These are phyloP conservation scores for Kodamaea kaohsiungensis DNA, from an alignment of 805 yeast genomes.

Conservation along the genomic window DNA sequence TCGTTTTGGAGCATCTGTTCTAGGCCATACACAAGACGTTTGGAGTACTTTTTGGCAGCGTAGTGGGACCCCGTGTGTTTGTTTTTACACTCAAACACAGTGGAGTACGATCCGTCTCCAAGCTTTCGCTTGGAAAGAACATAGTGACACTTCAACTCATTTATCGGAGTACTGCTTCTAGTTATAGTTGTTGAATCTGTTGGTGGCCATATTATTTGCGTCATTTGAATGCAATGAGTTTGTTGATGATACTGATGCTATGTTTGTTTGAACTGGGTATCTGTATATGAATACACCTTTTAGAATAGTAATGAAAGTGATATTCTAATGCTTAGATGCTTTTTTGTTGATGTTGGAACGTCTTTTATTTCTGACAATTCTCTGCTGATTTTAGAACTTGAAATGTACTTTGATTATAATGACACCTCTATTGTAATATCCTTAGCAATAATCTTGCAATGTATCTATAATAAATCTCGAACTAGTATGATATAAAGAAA, in stretches of 20 bases:
- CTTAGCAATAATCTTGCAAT: not conserved
- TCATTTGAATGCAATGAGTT: not conserved
- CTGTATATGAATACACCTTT: too few relatives aligned
- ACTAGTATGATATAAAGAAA: not conserved
- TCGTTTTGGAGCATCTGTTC: conserved; percentile 60
- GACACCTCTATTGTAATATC: not conserved
- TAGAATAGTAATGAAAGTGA: too few relatives aligned
- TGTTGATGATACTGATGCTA: too few relatives aligned
- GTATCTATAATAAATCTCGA: not conserved
- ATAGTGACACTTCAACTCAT: conserved; percentile 33
- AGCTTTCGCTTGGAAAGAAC: conserved; percentile 26
- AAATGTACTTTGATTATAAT: too few relatives aligned
- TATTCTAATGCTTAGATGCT: too few relatives aligned
- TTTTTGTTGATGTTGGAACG: too few relatives aligned
- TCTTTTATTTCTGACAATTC: too few relatives aligned
- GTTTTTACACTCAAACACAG: conserved; percentile 52
- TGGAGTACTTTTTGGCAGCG: conserved; percentile 55
- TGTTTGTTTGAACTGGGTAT: too few relatives aligned
- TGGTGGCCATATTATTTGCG: conserved; percentile 7
- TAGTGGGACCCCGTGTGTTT: conserved; percentile 41
- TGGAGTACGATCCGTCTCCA: conserved; percentile 49
- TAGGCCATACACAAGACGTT: conserved; percentile 51
- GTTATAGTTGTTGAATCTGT: not conserved
- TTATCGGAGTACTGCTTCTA: not conserved
- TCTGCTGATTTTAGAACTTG: too few relatives aligned